phyloP scores from a whole-genome alignment of 23 red algal species.

The Gracilaria caudata region DNA sequence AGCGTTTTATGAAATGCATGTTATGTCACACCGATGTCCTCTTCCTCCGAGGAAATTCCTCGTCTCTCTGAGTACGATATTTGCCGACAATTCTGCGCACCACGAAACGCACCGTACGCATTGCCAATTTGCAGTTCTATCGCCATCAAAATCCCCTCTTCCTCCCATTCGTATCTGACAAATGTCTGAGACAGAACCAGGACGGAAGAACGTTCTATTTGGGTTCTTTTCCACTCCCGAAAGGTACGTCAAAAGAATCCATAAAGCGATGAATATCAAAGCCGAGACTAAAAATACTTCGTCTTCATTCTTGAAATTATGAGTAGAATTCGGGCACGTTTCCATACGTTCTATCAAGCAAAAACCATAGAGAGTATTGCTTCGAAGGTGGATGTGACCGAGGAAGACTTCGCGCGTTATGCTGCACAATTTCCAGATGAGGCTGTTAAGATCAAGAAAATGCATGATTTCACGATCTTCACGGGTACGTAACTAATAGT shows the following conservation, averaged over 20 bases:
- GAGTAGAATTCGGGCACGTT: conserved; percentile 31
- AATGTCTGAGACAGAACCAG: conserved; percentile 10
- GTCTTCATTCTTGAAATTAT: neutral
- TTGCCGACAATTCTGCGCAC: too few species aligned
- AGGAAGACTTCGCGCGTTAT: conserved; percentile 34
- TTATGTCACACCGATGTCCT: too few species aligned
- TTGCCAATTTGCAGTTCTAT: neutral
- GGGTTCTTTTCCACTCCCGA: conserved; percentile 6
- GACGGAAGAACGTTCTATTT: neutral
- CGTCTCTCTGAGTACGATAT: too few species aligned
- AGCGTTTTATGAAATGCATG: too few species aligned
- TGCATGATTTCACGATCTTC: conserved; percentile 4
- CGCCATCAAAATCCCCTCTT: neutral
- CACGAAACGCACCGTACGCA: too few species aligned
- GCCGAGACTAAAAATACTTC: neutral
- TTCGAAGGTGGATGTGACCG: neutral
- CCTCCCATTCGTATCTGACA: neutral
- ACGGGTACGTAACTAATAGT: conserved; percentile 18
- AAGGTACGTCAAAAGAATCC: conserved; percentile 17
- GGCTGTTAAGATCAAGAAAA: conserved; percentile 34
- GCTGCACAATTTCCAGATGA: conserved; percentile 35
- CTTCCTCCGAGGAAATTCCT: too few species aligned
- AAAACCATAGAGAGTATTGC: neutral
- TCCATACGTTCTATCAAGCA: conserved; percentile 36
- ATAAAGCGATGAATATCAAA: neutral